These are phyloP conservation scores for Arthroderma sp. DNA, from an alignment of 2,329 filamentous ascomycete species.

Conservation along the genomic window DNA sequence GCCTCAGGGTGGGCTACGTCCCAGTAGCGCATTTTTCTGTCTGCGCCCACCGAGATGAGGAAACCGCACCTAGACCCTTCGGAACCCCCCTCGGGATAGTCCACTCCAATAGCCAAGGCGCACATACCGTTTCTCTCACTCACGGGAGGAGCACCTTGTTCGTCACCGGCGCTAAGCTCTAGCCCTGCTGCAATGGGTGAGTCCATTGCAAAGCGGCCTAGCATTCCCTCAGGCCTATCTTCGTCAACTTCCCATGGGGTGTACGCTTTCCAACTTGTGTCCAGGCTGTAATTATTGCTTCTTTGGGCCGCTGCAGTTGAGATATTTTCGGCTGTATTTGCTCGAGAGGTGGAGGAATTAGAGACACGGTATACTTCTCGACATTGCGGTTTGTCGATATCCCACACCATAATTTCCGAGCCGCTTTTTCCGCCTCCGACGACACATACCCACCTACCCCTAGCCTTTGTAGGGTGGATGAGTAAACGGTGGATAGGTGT, in stretches of 20 bases:
- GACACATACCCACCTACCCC: slow-evolving; percentile 75
- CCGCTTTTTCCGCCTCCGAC: slow-evolving; percentile 75
- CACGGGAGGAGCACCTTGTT: slow-evolving; percentile 10
- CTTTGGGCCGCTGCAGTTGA: slow-evolving; percentile 7
- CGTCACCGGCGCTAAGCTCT: slow-evolving; percentile 45
- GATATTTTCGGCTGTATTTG: slow-evolving; percentile 24
- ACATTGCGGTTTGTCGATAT: slow-evolving; percentile 78
- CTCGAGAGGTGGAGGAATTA: slow-evolving; percentile 4
- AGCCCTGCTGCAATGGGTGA: slow-evolving; percentile 38
- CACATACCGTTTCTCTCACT: slow-evolving; percentile 45
- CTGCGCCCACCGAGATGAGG: slow-evolving; percentile 73
- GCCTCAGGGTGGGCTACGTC: slow-evolving; percentile 66
- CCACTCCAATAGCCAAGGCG: slow-evolving; percentile 59
- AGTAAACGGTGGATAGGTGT: slow-evolving; percentile 66
- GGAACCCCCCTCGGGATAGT: slow-evolving; percentile 52
- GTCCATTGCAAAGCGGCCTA: slow-evolving; percentile 61
- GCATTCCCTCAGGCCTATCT: slow-evolving; percentile 73
- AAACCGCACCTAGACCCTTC: slow-evolving; percentile 58
- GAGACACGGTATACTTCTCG: slow-evolving; percentile 70
- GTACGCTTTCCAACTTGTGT: slow-evolving; percentile 45
- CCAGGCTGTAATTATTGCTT: slow-evolving; percentile 11
- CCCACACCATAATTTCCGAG: slow-evolving; percentile 82
- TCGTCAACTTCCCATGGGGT: slow-evolving; percentile 83
- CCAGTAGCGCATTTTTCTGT: slow-evolving; percentile 90
- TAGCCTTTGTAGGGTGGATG: slow-evolving; percentile 64